Conservation (phyloP, 495 filamentous ascomycete species). For the Alectoria sarmentosa region DNA sequence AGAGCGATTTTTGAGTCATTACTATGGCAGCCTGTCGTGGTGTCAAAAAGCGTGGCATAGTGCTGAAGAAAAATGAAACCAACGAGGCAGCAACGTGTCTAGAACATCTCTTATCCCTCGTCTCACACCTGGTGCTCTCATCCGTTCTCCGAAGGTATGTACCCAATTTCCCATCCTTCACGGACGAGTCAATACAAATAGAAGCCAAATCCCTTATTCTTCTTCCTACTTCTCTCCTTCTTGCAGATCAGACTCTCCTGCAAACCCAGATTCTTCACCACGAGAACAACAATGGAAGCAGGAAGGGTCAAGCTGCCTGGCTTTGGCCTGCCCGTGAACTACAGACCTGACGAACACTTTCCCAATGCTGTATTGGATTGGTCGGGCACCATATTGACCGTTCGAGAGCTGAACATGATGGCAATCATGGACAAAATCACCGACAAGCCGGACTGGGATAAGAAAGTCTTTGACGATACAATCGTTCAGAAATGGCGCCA, state of each 20-base stretch:
- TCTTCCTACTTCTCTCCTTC: background rate
- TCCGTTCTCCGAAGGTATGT: background rate
- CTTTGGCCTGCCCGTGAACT: constrained; percentile 19
- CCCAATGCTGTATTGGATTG: constrained; percentile 15
- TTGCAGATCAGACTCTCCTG: background rate
- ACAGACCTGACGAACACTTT: constrained; percentile 1
- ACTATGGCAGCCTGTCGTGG: too few relatives aligned
- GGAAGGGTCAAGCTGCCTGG: constrained; percentile 21
- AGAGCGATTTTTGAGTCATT: background rate
- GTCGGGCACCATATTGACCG: constrained; percentile 22
- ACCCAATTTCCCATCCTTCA: background rate
- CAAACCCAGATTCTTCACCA: too few relatives aligned
- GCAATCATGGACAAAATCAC: constrained; percentile 37
- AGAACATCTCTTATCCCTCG: background rate
- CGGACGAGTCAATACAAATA: background rate
- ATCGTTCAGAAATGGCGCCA: constrained; percentile 36
- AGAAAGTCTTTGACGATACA: constrained; percentile 46
- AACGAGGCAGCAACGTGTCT: too few relatives aligned
- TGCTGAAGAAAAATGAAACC: too few relatives aligned
- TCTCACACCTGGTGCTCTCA: too few relatives aligned
- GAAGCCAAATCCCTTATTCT: background rate
- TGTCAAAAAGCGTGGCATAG: too few relatives aligned
- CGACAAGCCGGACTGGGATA: constrained; percentile 46
- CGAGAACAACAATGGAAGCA: background rate
- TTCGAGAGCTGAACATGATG: constrained; percentile 37